Percentiles rank a stretch among this genome's conserved stretches.
phyloP scores from a whole-genome alignment of 192 early-diverging fungal species.

The Backusella liffmaniae region DNA sequence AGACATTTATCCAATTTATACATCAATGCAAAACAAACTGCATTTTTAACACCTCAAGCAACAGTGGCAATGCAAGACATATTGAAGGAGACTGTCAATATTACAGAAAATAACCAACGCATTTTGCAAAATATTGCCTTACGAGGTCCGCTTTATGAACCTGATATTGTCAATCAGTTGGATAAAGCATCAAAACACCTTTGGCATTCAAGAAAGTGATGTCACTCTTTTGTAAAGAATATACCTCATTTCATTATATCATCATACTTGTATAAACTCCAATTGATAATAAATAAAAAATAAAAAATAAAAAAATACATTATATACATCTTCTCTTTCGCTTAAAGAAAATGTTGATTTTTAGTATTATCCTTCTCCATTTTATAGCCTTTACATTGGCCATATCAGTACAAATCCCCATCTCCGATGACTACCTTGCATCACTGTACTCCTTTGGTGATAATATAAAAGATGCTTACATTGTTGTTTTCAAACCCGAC shows the following conservation, averaged over 20 bases:
- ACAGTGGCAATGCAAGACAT: neutral
- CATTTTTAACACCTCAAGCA: slow-evolving; percentile 1
- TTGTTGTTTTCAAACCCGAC: slow-evolving; percentile 70
- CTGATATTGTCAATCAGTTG: neutral
- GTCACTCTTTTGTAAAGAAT: neutral
- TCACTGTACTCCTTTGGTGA: slow-evolving; percentile 60
- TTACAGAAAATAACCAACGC: neutral
- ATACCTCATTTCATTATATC: neutral
- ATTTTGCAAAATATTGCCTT: slow-evolving; percentile 6
- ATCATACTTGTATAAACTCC: neutral
- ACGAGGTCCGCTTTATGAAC: neutral
- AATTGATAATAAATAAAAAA: too few relatives aligned
- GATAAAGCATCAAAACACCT: neutral
- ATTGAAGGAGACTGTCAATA: neutral
- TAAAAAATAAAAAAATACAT: too few relatives aligned
- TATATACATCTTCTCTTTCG: too few relatives aligned
- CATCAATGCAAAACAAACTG: neutral
- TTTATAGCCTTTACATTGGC: slow-evolving; percentile 14
- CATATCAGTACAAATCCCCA: neutral
- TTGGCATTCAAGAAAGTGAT: neutral
- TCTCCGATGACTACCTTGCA: slow-evolving; percentile 31
- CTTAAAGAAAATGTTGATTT: neutral
- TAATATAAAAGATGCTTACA: slow-evolving; percentile 69
- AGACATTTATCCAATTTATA: neutral
- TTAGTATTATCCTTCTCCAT: neutral